phyloP scores from a whole-genome alignment of 2,329 filamentous ascomycete genomes.

The Colletotrichum tropicale region DNA sequence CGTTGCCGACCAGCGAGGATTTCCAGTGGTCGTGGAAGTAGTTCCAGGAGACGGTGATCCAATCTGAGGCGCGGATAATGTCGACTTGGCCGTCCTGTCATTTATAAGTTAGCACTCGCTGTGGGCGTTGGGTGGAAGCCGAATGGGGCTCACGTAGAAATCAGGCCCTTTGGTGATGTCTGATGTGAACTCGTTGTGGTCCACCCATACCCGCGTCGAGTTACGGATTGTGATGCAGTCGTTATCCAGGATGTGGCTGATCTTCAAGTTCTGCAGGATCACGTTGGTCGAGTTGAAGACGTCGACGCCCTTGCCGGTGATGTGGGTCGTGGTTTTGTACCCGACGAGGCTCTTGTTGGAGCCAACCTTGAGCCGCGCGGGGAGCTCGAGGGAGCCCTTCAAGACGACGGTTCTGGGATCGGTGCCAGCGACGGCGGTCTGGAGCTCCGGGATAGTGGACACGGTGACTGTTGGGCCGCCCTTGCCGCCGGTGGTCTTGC shows the following conservation, averaged over 20 bases:
- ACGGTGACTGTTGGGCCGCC: constrained; percentile 53
- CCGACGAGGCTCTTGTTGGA: constrained; percentile 50
- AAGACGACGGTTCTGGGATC: constrained; percentile 47
- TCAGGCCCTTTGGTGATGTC: constrained; percentile 44
- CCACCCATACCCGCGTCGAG: constrained; percentile 50
- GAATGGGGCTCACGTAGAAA: constrained; percentile 28
- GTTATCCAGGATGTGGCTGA: constrained; percentile 38
- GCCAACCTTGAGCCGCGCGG: constrained; percentile 45
- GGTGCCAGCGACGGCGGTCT: constrained; percentile 46
- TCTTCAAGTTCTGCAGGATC: constrained; percentile 43
- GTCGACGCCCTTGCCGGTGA: constrained; percentile 39
- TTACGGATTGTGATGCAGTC: constrained; percentile 49
- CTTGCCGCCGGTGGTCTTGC: constrained; percentile 41
- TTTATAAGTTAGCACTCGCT: neutral
- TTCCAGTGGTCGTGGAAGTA: constrained; percentile 53
- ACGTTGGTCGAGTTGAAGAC: constrained; percentile 40
- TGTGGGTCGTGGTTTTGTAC: constrained; percentile 34
- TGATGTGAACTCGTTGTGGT: constrained; percentile 51
- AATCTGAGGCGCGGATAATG: constrained; percentile 48
- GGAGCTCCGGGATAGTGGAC: constrained; percentile 45
- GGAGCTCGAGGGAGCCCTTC: constrained; percentile 43
- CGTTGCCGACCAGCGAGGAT: constrained; percentile 48
- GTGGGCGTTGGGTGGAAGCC: neutral
- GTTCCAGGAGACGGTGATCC: constrained; percentile 51
- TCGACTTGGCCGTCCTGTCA: constrained; percentile 49